phyloP scores from a whole-genome alignment of 768 basidiomycete genomes.

The Clitopilus hobsonii region DNA sequence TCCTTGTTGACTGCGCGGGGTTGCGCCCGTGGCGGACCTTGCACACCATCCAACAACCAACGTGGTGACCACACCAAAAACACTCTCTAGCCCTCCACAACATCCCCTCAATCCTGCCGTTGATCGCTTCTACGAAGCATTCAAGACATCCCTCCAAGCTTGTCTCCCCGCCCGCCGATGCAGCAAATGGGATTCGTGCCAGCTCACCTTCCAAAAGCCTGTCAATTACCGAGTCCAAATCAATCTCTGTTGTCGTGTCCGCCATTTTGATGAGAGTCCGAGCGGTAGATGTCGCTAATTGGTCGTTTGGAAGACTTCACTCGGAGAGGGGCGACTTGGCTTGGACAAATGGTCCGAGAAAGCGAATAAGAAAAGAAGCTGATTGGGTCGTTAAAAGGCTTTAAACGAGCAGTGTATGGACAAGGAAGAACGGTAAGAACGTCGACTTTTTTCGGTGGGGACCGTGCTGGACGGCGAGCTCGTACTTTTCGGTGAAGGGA shows the following conservation, averaged over 20 bases:
- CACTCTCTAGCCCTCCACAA: neutral
- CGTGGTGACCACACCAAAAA: neutral
- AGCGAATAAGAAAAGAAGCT: slow-evolving; percentile 2
- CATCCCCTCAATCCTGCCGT: neutral
- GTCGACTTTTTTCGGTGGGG: neutral
- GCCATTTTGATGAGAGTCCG: slow-evolving; percentile 47
- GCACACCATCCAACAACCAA: neutral
- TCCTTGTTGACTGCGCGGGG: neutral
- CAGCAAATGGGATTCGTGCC: slow-evolving; percentile 10
- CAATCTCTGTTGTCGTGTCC: slow-evolving; percentile 86
- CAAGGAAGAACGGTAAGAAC: neutral
- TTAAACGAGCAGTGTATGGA: slow-evolving; percentile 1
- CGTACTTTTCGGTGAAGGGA: slow-evolving; percentile 12
- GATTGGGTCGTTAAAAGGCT: neutral
- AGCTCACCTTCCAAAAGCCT: slow-evolving; percentile 91
- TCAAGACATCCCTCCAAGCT: neutral
- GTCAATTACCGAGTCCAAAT: slow-evolving; percentile 99
- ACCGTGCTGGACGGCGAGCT: slow-evolving; percentile 12
- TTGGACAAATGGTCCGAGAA: neutral
- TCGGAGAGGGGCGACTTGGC: slow-evolving; percentile 5
- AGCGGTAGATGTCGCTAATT: slow-evolving; percentile 4
- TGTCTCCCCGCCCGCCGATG: neutral
- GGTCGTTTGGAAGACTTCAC: slow-evolving; percentile 4
- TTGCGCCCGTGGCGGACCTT: neutral
- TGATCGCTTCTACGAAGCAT: neutral